phyloP scores from a whole-genome alignment of 805 yeast genomes.

The Blastobotrys mokoenaii region DNA sequence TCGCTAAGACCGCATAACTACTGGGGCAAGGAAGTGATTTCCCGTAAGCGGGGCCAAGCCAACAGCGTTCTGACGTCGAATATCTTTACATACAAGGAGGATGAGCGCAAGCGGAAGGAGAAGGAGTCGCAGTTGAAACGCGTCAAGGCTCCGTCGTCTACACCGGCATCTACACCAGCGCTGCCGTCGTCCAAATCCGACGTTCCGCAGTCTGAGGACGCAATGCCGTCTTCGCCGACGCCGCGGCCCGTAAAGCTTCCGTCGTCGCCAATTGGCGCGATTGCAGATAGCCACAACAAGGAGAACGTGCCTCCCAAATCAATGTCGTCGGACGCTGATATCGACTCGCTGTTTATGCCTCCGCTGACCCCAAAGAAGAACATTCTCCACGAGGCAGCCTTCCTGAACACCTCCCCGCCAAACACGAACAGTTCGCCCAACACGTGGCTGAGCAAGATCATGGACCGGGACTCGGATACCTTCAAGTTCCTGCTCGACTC shows the following conservation, averaged over 20 bases:
- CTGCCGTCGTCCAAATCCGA: neutral
- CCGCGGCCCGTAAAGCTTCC: neutral
- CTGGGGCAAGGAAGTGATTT: slow-evolving; percentile 12
- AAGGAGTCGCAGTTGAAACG: neutral
- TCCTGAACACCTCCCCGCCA: neutral
- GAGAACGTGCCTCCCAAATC: neutral
- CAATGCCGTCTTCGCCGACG: neutral
- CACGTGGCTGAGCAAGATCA: slow-evolving; percentile 1
- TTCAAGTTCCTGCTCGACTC: slow-evolving; percentile 1
- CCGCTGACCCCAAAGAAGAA: neutral
- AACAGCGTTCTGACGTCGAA: neutral
- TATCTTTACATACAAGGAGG: neutral
- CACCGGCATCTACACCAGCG: neutral
- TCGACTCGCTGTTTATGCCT: slow-evolving; percentile 3
- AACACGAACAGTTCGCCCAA: neutral
- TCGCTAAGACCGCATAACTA: slow-evolving; percentile 18
- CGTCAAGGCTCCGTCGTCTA: neutral
- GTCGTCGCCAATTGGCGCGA: neutral
- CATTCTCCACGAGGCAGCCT: neutral
- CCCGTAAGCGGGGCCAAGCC: neutral
- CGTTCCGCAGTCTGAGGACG: neutral
- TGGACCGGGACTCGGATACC: neutral
- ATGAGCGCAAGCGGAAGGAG: neutral
- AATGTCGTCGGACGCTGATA: neutral
- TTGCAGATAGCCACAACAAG: neutral